Evolutionary conservation across 1,284 basidiomycete genomes (phyloP).

Genomic region (Rhodofomes roseus): DNA sequence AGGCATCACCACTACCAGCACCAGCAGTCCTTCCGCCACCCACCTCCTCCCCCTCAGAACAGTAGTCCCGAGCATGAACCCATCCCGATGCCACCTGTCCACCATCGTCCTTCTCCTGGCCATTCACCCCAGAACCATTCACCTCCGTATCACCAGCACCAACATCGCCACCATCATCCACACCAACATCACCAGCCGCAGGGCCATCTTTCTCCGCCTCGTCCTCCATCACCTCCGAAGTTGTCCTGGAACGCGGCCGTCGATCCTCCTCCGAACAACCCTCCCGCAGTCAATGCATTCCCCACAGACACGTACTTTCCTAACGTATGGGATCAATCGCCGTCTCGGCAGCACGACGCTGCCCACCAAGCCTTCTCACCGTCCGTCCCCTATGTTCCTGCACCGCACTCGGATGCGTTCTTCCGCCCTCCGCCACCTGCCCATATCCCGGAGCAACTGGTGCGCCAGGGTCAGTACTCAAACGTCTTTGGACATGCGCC

Average conservation of each 20-base stretch:
- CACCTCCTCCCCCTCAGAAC: conserved; percentile 15
- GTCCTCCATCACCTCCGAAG: conserved; percentile 59
- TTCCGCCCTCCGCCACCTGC: conserved; percentile 57
- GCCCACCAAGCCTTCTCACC: conserved; percentile 22
- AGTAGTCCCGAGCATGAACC: conserved; percentile 12
- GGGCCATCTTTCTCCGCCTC: conserved; percentile 25
- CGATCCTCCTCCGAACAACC: conserved; percentile 66
- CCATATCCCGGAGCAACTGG: conserved; percentile 56
- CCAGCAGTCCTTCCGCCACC: conserved; percentile 7
- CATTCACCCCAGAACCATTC: conserved; percentile 2
- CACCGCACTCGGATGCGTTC: conserved; percentile 40
- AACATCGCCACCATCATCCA: conserved; percentile 20
- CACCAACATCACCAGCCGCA: conserved; percentile 17
- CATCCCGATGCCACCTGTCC: conserved; percentile 4
- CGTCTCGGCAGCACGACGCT: conserved; percentile 36
- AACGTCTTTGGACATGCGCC: conserved; percentile 49
- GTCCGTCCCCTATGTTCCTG: conserved; percentile 22
- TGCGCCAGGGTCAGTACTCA: conserved; percentile 60
- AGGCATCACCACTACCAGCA: conserved; percentile 9
- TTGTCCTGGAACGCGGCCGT: conserved; percentile 65
- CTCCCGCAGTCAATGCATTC: conserved; percentile 51
- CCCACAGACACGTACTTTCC: conserved; percentile 68
- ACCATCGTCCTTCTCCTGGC: conserved; percentile 9
- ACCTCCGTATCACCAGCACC: neutral
- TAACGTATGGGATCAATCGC: conserved; percentile 67